Evolutionary conservation across 2,329 filamentous ascomycete genomes (phyloP).

Genomic region (Epicoccum nigrum): DNA sequence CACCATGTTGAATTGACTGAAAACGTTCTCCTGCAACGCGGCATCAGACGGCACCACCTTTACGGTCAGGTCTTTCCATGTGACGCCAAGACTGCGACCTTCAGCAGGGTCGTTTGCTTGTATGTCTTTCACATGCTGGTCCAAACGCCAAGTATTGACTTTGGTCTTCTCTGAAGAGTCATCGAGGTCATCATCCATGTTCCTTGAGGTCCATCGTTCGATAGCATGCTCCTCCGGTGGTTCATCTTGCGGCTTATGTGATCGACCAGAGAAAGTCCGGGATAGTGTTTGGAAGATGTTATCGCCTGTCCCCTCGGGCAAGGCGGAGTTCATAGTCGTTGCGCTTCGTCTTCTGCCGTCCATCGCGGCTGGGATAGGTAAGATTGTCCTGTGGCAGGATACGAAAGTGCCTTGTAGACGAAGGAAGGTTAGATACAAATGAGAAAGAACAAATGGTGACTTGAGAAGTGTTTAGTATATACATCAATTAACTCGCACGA

Average conservation of each 20-base stretch:
- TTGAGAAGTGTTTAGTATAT: no score
- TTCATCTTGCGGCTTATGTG: constrained; percentile 18
- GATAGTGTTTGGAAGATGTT: constrained; percentile 24
- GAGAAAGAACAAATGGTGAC: no score
- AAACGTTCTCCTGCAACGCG: constrained; percentile 25
- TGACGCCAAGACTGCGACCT: constrained; percentile 18
- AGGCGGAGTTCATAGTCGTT: constrained; percentile 5
- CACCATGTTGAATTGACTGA: constrained; percentile 52
- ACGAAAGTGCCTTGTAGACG: no score
- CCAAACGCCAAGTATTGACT: constrained; percentile 32
- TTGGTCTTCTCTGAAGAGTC: constrained; percentile 23
- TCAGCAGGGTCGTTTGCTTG: constrained; percentile 25
- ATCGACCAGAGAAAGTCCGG: constrained; percentile 27
- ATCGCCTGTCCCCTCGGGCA: constrained; percentile 20
- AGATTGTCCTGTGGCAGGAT: no score
- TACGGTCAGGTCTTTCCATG: constrained; percentile 26
- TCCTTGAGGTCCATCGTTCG: constrained; percentile 15
- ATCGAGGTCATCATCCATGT: constrained; percentile 4
- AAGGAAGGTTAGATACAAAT: no score
- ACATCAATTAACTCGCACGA: no score
- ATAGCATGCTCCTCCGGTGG: constrained; percentile 3
- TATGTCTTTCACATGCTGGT: constrained; percentile 25
- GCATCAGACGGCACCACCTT: constrained; percentile 20
- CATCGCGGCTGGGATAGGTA: constrained; percentile 2
- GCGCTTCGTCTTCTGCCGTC: constrained; percentile 14